Base-by-base conservation (phyloP, 2,329 filamentous ascomycete genomes). In the Aquanectria penicillioides region DNA sequence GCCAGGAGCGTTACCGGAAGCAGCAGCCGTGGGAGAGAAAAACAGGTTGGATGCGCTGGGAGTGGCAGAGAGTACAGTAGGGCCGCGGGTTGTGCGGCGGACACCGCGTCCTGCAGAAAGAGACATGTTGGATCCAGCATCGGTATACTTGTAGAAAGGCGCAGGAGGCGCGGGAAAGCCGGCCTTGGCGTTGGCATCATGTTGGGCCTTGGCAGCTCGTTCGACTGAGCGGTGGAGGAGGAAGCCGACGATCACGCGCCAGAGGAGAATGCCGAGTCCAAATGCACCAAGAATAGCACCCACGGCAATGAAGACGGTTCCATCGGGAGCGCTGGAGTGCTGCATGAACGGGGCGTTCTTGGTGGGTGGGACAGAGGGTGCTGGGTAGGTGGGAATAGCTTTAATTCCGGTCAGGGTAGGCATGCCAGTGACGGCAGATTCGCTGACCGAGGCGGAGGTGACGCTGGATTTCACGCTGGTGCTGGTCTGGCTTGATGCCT, bases 281-380 rank as follows among this genome's bases (percentile, higher is more conserved):
- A 97, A 86, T 65, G 93, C 89, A 13, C 92, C 95, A 6, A 99
- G 85, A 23, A 93, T 89, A 22, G 93, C 91, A 40, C 95, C 95
- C 1, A 98, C 95, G 18, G 89, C 90, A 69, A 99, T 99, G 79
- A 99, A 99, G 58, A 99, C 90, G 4, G 94, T 97, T 52, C 95
- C 95, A 71, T 98, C 91, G 3, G 95, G 95, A 10, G 94, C 82
- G 50, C 79, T 89, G 1, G 93, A 96, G 70, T 89, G 88, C 72
- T 94, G 89, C 92, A 98, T 97, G 74, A 92, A 99, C 13, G 94
- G 93, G 5, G 95, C 95, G 71, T 90, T 86, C 33, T 86, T 83
- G 3, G 92, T 97, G 22, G 93, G 91, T 7, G 95, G 95, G 3
- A 98, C 89, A 22, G 87, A 85, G 4, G 93, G 83, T 2, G 90